A percentile compares a stretch with the other conserved stretches of the same genome.
These are phyloP conservation scores for Solanum pinnatisectum DNA, from an alignment of 257 asterid genomes.

Conservation along the genomic window DNA sequence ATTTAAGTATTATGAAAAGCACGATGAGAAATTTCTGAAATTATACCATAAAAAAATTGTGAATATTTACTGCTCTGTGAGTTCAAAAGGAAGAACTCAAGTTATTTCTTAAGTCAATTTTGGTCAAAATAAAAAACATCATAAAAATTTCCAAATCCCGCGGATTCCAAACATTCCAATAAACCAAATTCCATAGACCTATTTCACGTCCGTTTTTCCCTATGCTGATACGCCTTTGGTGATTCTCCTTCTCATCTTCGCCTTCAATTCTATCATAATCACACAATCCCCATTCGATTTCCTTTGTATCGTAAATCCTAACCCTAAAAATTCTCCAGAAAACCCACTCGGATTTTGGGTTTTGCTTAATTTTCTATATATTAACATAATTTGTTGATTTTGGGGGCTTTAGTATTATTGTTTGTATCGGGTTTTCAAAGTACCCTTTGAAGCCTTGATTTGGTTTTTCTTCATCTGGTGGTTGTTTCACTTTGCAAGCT, in stretches of 20 bases:
- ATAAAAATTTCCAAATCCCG: background rate
- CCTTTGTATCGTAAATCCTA: background rate
- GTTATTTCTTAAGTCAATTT: background rate
- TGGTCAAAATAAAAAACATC: background rate
- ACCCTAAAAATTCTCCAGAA: background rate
- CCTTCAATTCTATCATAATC: background rate
- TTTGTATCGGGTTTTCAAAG: background rate
- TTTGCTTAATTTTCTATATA: background rate
- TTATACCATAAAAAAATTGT: too few relatives aligned
- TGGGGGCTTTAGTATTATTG: background rate
- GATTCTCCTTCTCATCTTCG: background rate
- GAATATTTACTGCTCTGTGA: background rate
- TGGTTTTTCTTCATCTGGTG: background rate
- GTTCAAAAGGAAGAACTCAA: background rate
- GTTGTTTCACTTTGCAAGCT: background rate
- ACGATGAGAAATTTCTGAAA: too few relatives aligned
- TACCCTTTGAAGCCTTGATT: background rate
- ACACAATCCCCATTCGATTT: background rate
- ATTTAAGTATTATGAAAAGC: too few relatives aligned
- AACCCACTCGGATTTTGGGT: background rate
- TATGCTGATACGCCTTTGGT: background rate
- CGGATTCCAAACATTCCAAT: background rate
- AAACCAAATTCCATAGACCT: background rate
- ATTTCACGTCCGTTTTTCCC: slow-evolving; percentile 3
- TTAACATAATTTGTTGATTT: background rate